phyloP scores from a whole-genome alignment of 257 asterid species.

The Penstemon davidsonii region DNA sequence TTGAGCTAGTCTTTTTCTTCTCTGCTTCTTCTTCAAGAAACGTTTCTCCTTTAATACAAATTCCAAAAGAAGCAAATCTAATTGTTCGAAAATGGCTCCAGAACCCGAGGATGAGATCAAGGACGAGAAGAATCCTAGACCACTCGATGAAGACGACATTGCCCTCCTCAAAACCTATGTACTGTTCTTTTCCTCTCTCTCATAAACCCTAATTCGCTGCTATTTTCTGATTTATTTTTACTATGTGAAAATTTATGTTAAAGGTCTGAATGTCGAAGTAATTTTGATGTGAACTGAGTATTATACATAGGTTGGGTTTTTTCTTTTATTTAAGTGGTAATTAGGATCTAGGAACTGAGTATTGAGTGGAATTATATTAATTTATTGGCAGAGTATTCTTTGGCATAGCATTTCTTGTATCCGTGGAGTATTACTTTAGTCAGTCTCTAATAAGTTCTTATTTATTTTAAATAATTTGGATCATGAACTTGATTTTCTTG shows the following conservation, averaged over 20 bases:
- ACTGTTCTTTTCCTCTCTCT: slow-evolving; percentile 11
- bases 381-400: neutral
- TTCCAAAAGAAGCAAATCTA: neutral
- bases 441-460: neutral
- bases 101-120: slow-evolving; percentile 79
- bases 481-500: neutral
- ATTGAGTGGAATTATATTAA: neutral
- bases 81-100: slow-evolving; percentile 36
- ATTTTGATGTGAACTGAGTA: neutral
- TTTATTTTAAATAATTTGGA: neutral
- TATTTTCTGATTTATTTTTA: neutral
- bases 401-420: neutral
- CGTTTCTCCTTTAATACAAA: slow-evolving; percentile 12
- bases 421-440: neutral
- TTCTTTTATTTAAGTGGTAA: slow-evolving; percentile 8
- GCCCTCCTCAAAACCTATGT: slow-evolving; percentile 93
- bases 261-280: neutral
- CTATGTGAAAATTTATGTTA: neutral
- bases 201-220: slow-evolving; percentile 38
- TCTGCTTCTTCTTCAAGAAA: slow-evolving; percentile 35
- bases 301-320: slow-evolving; percentile 14
- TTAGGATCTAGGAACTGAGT: slow-evolving; percentile 23
- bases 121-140: slow-evolving; percentile 92
- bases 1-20: neutral
- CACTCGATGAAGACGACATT: slow-evolving; percentile 89